phyloP scores from a whole-genome alignment of 1,284 basidiomycete genomes.

The Microbotryomycetes sp. region DNA sequence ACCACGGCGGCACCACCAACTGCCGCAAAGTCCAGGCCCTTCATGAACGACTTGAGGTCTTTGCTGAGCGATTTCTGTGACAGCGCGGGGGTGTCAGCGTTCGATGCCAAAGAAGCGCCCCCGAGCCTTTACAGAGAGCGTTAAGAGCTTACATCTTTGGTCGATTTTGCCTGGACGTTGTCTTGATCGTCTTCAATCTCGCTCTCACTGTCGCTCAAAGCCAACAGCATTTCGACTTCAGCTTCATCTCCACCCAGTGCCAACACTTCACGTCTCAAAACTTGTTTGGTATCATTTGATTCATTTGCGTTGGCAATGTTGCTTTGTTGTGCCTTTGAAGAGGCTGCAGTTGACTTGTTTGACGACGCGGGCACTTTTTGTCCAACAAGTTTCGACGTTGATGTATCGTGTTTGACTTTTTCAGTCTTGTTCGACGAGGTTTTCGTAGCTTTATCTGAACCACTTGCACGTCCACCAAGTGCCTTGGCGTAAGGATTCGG shows the following conservation, averaged over 20 bases:
- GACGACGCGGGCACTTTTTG: not conserved
- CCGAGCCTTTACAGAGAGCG: not conserved
- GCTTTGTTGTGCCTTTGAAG: not conserved
- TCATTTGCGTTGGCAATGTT: not conserved
- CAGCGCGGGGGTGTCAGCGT: conserved; percentile 2
- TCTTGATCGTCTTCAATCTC: conserved; percentile 42
- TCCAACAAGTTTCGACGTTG: too few relatives aligned
- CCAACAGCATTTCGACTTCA: conserved; percentile 50
- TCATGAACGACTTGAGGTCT: conserved; percentile 48
- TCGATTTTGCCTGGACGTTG: conserved; percentile 8
- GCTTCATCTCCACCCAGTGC: conserved; percentile 53
- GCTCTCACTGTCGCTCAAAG: conserved; percentile 41
- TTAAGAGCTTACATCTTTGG: conserved; percentile 27
- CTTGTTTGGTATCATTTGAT: conserved; percentile 4
- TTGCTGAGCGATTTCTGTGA: conserved; percentile 51
- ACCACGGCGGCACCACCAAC: conserved; percentile 20
- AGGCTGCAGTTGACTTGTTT: too few relatives aligned
- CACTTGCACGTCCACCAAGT: not conserved
- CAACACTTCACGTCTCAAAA: conserved; percentile 44
- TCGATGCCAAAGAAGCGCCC: not conserved
- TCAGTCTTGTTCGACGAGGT: too few relatives aligned
- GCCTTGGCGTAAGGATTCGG: not conserved
- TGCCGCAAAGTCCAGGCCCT: conserved; percentile 50
- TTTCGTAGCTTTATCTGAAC: too few relatives aligned
- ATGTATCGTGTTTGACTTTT: too few relatives aligned